Conservation (phyloP, 192 early-diverging fungal genomes). For the Umbelopsis ramanniana region DNA sequence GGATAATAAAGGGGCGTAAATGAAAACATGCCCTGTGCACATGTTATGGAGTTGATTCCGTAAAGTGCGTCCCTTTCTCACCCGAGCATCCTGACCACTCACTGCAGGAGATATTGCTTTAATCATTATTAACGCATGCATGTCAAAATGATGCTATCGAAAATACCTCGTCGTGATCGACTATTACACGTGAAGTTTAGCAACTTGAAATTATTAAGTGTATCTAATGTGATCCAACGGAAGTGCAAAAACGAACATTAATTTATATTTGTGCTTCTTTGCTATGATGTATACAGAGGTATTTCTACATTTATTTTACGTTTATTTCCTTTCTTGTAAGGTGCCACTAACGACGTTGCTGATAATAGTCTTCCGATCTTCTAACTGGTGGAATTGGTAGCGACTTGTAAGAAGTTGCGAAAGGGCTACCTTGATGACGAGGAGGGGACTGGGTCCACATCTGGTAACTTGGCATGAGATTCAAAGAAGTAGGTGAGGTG, state of each 20-base stretch:
- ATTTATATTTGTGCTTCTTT: too few species aligned
- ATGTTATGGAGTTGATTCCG: not conserved
- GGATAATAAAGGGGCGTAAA: not conserved
- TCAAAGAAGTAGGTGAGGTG: not conserved
- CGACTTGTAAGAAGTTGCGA: not conserved
- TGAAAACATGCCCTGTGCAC: not conserved
- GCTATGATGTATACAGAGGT: too few species aligned
- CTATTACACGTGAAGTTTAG: too few species aligned
- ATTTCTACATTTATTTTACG: too few species aligned
- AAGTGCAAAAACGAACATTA: too few species aligned
- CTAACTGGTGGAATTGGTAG: not conserved
- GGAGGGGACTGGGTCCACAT: not conserved
- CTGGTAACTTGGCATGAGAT: not conserved
- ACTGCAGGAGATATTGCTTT: not conserved
- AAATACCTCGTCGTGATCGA: too few species aligned
- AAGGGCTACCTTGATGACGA: not conserved
- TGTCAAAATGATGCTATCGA: too few species aligned
- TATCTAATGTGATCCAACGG: too few species aligned
- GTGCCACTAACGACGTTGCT: not conserved
- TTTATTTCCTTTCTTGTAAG: too few species aligned
- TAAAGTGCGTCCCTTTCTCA: too few species aligned
- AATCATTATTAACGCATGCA: too few species aligned
- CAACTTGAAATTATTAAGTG: too few species aligned
- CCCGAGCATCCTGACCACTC: not conserved
- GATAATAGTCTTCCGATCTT: slow-evolving; percentile 10